Evolutionary conservation across 805 yeast species (phyloP).

Genomic region (Candida rishiriensis): DNA sequence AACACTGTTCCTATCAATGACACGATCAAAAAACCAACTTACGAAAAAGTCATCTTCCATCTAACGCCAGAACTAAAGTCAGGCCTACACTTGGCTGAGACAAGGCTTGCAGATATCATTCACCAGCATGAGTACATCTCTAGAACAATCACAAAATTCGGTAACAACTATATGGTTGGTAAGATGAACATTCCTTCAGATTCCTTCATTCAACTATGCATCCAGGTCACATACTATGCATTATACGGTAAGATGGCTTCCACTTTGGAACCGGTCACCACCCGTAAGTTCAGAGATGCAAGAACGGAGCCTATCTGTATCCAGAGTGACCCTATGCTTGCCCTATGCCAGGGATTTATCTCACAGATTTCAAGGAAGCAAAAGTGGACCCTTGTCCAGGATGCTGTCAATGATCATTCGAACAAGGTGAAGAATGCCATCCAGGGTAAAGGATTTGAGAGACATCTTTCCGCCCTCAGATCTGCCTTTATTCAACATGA

Average conservation of each 20-base stretch:
- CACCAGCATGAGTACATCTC: constrained; percentile 54
- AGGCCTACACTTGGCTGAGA: constrained; percentile 51
- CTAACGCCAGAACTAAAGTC: constrained; percentile 43
- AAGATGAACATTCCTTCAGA: constrained; percentile 43
- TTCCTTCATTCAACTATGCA: constrained; percentile 46
- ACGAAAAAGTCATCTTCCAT: constrained; percentile 28
- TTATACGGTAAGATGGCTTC: constrained; percentile 45
- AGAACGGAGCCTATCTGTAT: constrained; percentile 67
- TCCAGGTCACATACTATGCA: constrained; percentile 52
- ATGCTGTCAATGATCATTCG: constrained; percentile 50
- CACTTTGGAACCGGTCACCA: constrained; percentile 49
- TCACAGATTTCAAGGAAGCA: constrained; percentile 43
- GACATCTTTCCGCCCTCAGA: constrained; percentile 63
- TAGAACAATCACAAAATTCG: constrained; percentile 23
- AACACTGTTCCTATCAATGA: constrained; percentile 31
- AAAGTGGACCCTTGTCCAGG: constrained; percentile 47
- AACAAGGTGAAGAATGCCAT: constrained; percentile 46
- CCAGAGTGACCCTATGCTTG: constrained; percentile 48
- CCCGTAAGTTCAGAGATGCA: constrained; percentile 61
- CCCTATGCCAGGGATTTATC: constrained; percentile 59
- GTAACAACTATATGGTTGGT: constrained; percentile 31
- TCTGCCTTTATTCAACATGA: constrained; percentile 50
- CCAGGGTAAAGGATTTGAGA: constrained; percentile 64
- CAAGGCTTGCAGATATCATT: constrained; percentile 53
- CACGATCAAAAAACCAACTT: constrained; percentile 34